Percentiles rank a stretch among this genome's conserved stretches.
These are phyloP conservation scores for Pichia eremophila DNA, from an alignment of 805 yeast genomes.

Conservation along the genomic window DNA sequence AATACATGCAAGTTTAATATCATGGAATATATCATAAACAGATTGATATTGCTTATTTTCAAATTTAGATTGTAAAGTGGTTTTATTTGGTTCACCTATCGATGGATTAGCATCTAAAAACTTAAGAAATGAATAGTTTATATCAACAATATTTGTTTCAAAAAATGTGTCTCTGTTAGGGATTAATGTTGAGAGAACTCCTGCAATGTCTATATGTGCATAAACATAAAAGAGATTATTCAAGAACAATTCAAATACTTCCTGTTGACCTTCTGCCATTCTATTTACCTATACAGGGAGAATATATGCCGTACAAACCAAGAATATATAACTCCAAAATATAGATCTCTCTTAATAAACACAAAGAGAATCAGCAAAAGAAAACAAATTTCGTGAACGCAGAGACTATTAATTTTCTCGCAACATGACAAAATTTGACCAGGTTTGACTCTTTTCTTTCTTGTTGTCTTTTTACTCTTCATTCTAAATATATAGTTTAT, in stretches of 20 bases:
- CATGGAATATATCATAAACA: conserved; percentile 56
- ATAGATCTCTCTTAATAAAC: too few species aligned
- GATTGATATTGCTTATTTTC: conserved; percentile 32
- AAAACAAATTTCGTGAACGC: too few species aligned
- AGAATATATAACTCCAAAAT: too few species aligned
- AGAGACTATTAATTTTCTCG: too few species aligned
- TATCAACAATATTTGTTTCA: conserved; percentile 35
- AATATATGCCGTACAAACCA: too few species aligned
- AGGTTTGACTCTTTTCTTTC: too few species aligned
- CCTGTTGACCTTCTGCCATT: not conserved
- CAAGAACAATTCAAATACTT: conserved; percentile 9
- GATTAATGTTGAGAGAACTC: conserved; percentile 18
- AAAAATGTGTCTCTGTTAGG: conserved; percentile 34
- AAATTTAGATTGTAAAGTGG: conserved; percentile 37
- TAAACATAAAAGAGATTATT: conserved; percentile 17
- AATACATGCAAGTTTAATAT: conserved; percentile 48
- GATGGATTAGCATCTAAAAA: conserved; percentile 23
- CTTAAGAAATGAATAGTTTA: conserved; percentile 33
- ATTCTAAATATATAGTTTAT: too few species aligned
- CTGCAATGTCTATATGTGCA: conserved; percentile 13
- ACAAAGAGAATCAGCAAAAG: too few species aligned
- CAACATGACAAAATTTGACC: too few species aligned
- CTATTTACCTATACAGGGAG: not conserved
- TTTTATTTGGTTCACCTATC: conserved; percentile 10
- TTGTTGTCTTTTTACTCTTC: too few species aligned